Evolutionary conservation across 1,284 basidiomycete genomes (phyloP).

Genomic region (Apiotrichum akiyoshidainum): DNA sequence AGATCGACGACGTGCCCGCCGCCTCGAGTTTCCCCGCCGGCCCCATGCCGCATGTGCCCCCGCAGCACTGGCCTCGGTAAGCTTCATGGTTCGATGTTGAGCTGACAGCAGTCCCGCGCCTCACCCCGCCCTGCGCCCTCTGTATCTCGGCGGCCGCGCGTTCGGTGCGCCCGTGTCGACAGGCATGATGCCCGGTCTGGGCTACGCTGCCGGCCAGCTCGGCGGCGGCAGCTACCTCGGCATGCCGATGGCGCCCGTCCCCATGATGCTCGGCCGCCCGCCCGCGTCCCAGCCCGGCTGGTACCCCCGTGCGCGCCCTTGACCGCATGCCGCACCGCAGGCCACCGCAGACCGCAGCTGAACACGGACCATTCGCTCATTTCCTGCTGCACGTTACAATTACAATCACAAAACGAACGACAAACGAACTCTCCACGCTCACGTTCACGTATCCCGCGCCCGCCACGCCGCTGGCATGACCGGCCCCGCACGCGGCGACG

Average conservation of each 20-base stretch:
- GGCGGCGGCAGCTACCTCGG: background rate
- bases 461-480: too few relatives aligned
- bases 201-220: conserved; percentile 1
- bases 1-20: conserved; percentile 3
- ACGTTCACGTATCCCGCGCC: too few relatives aligned
- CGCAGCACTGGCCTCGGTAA: background rate
- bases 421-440: too few relatives aligned
- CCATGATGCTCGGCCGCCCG: background rate
- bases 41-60: background rate
- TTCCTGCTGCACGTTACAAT: too few relatives aligned
- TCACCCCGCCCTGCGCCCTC: background rate
- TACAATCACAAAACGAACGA: too few relatives aligned
- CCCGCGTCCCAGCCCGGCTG: background rate
- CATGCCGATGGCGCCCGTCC: background rate
- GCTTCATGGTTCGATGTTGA: background rate
- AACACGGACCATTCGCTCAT: background rate
- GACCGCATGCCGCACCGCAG: too few relatives aligned
- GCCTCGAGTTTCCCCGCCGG: background rate
- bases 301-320: background rate
- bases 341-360: too few relatives aligned
- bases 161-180: background rate
- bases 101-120: background rate
- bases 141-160: conserved; percentile 2
- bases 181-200: conserved; percentile 4
- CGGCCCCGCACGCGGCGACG: too few relatives aligned